Conservation (phyloP, 495 filamentous ascomycete species). For the Glarea lozoyensis region DNA sequence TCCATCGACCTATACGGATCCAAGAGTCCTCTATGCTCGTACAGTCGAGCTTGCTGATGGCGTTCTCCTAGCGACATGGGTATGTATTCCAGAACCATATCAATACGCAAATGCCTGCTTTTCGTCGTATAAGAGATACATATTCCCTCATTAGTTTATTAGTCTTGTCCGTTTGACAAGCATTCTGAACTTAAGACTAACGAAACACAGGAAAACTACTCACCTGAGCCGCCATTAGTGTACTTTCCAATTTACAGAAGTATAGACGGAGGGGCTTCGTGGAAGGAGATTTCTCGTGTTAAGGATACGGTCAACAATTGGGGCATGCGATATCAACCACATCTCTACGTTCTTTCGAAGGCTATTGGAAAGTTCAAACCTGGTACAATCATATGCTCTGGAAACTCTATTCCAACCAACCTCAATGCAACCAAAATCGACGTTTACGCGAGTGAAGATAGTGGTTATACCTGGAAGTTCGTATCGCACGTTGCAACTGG, state of each 20-base stretch:
- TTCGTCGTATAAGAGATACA: too few relatives aligned
- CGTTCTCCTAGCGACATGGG: constrained; percentile 55
- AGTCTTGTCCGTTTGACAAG: too few relatives aligned
- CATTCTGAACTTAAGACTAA: too few relatives aligned
- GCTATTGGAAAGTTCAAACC: constrained; percentile 43
- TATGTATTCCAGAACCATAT: too few relatives aligned
- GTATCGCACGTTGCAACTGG: constrained; percentile 56
- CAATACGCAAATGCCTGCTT: too few relatives aligned
- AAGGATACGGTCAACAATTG: constrained; percentile 53
- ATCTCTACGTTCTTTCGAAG: constrained; percentile 50
- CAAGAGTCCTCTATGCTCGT: constrained; percentile 43
- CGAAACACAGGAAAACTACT: constrained; percentile 57
- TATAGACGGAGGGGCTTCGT: constrained; percentile 45
- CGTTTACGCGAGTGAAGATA: constrained; percentile 52
- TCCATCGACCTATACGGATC: constrained; percentile 33
- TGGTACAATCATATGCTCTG: constrained; percentile 54
- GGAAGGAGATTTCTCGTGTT: constrained; percentile 52
- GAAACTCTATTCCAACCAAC: constrained; percentile 54
- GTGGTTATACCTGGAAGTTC: constrained; percentile 55
- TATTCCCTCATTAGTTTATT: too few relatives aligned
- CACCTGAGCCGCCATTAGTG: constrained; percentile 42
- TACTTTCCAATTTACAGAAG: constrained; percentile 62
- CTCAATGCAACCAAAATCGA: constrained; percentile 57
- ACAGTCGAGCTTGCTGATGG: constrained; percentile 37
- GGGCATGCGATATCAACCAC: constrained; percentile 61